Evolutionary conservation across 305 asterid species (phyloP).

Genomic region (Fraxinus sp.): DNA sequence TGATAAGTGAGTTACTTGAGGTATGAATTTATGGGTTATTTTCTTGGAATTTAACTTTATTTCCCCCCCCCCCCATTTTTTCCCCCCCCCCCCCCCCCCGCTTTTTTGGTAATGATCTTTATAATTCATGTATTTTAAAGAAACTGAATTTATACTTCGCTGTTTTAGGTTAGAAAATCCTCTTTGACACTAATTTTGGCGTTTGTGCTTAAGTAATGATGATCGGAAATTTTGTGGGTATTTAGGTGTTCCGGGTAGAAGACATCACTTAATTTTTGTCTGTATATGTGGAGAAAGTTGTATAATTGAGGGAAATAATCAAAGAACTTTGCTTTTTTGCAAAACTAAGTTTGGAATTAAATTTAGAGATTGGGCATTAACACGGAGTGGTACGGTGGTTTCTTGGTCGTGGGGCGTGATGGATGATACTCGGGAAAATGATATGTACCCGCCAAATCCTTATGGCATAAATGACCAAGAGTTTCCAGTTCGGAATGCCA

Average conservation of each 20-base stretch:
- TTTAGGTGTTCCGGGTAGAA: slow-evolving; percentile 5
- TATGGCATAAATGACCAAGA: slow-evolving; percentile 33
- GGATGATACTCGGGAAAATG: slow-evolving; percentile 53
- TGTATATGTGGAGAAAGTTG: neutral
- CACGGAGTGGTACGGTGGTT: slow-evolving; percentile 1
- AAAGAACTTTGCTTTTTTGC: neutral
- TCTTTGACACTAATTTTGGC: neutral
- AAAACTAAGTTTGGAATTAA: slow-evolving; percentile 1
- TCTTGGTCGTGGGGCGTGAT: slow-evolving; percentile 28
- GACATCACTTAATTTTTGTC: neutral
- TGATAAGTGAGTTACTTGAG: slow-evolving; percentile 13
- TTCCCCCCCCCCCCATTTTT: neutral
- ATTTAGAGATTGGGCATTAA: slow-evolving; percentile 1
- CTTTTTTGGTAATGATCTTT: neutral
- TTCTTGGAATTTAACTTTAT: neutral
- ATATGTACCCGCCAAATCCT: slow-evolving; percentile 34
- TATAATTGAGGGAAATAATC: neutral
- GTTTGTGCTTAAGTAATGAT: neutral
- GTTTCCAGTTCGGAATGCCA: slow-evolving; percentile 20
- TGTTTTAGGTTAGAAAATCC: neutral
- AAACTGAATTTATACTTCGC: neutral
- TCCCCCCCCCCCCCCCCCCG: too few species aligned
- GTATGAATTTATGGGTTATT: slow-evolving; percentile 13
- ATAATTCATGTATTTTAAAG: neutral
- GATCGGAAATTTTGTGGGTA: neutral